Conservation (phyloP, 1,284 basidiomycete species). For the Rhodotorula sp. region DNA sequence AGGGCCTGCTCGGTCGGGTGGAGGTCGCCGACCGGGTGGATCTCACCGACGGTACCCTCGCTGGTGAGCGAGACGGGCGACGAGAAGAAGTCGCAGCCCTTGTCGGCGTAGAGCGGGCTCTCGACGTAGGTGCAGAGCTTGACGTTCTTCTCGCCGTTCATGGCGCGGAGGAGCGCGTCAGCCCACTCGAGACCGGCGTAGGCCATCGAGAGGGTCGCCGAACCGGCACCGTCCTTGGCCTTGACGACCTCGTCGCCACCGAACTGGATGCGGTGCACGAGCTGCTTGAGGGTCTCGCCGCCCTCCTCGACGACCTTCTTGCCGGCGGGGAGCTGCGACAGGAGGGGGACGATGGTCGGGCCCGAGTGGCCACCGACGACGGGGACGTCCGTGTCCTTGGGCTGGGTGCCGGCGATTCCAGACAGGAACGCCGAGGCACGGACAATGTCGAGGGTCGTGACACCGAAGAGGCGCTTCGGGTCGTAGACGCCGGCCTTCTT, state of each 20-base stretch:
- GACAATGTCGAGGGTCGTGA: constrained; percentile 96
- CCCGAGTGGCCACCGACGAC: constrained; percentile 97
- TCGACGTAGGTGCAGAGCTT: constrained; percentile 63
- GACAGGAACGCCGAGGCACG: constrained; percentile 89
- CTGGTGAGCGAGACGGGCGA: constrained; percentile 81
- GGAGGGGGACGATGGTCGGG: constrained; percentile 89
- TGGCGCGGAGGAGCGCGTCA: constrained; percentile 73
- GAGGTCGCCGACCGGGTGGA: constrained; percentile 73
- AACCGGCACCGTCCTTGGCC: constrained; percentile 84
- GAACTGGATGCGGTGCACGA: constrained; percentile 84
- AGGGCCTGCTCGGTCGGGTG: constrained; percentile 79
- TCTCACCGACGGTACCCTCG: constrained; percentile 80
- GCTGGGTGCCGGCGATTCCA: constrained; percentile 66
- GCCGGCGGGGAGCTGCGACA: constrained; percentile 67
- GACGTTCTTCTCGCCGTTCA: constrained; percentile 81
- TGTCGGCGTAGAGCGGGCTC: constrained; percentile 57
- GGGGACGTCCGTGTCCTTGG: constrained; percentile 66
- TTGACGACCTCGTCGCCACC: constrained; percentile 90
- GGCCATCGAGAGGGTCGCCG: constrained; percentile 90
- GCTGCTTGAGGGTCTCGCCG: constrained; percentile 65
- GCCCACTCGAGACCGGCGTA: constrained; percentile 87
- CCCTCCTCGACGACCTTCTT: constrained; percentile 54
- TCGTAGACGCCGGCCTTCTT: constrained; percentile 93
- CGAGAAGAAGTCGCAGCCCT: constrained; percentile 77
- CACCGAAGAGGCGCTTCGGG: constrained; percentile 70